Conservation (phyloP, 768 basidiomycete species). For the Leccinum ochraceum region DNA sequence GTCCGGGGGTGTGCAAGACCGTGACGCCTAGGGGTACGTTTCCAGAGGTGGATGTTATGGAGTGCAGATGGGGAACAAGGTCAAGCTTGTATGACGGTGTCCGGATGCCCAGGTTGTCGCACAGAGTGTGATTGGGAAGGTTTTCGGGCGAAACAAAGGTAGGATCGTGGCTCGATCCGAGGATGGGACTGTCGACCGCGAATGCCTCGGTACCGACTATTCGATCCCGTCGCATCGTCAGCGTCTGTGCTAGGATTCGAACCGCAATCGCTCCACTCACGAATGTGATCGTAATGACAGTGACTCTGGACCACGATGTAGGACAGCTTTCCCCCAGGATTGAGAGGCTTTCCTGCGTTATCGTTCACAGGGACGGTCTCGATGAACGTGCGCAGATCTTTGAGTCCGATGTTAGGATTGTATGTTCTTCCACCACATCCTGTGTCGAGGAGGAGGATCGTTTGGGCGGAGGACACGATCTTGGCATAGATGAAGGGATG, state of each 20-base stretch:
- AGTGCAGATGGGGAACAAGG: slow-evolving; percentile 45
- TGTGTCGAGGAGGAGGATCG: slow-evolving; percentile 53
- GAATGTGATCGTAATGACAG: slow-evolving; percentile 61
- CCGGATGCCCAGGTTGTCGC: slow-evolving; percentile 40
- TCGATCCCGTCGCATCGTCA: neutral
- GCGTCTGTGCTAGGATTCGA: neutral
- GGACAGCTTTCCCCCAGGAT: slow-evolving; percentile 39
- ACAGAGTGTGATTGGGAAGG: slow-evolving; percentile 49
- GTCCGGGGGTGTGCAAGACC: slow-evolving; percentile 57
- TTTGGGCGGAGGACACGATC: slow-evolving; percentile 37
- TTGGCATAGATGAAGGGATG: slow-evolving; percentile 58
- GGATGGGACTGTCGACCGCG: slow-evolving; percentile 45
- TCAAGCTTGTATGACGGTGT: slow-evolving; percentile 48
- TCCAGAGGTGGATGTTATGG: slow-evolving; percentile 26
- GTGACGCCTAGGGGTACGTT: slow-evolving; percentile 37
- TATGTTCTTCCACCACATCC: slow-evolving; percentile 53
- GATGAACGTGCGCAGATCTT: slow-evolving; percentile 48
- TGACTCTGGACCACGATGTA: slow-evolving; percentile 54
- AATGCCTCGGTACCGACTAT: slow-evolving; percentile 51
- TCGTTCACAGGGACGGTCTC: slow-evolving; percentile 45
- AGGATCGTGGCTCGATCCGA: slow-evolving; percentile 50
- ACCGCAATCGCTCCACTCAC: slow-evolving; percentile 38
- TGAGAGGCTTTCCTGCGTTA: slow-evolving; percentile 46
- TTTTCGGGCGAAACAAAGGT: slow-evolving; percentile 43
- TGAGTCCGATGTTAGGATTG: slow-evolving; percentile 41